Evolutionary conservation across 805 yeast species (phyloP), one percentile per base, ranked within the genome.

Genomic region (Schizosaccharomyces cryophilus): DNA sequence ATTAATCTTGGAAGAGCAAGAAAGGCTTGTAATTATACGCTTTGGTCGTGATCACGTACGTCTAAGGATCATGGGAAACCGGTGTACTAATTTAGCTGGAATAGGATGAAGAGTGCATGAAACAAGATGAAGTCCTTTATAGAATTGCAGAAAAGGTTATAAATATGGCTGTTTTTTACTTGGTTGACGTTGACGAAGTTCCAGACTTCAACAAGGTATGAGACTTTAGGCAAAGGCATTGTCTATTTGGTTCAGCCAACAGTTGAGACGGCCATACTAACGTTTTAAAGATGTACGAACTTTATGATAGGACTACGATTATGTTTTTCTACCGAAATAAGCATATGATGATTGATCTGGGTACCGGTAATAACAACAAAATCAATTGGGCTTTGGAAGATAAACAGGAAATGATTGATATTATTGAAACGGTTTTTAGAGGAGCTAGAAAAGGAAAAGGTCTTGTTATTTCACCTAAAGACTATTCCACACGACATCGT

Each of bases 331-430:
- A 79, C 72, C 75, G 65, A n/a, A 63, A 63, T 42, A 85, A 87
- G 70, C 97, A 90, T 71, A 89, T 90, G 95, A 82, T 93, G 94
- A 87, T 96, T 72, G 98, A 93, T 74, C 88, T 89, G 71, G 98
- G 98, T 1, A 93, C 97, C 0, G 98, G 98, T 40, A 88, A 93
- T 69, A 93, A 93, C 72, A 93, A 93, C 75, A 90, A 93, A 75
- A 74, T 93, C 74, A 88, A 87, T 68, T 90, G 90, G 71, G 76
- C 80, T 13, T 69, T 84, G 26, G 82, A 80, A 54, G 86, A 86
- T 69, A 82, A 84, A 63, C 96, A 90, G 69, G 96, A 88, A 66
- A 72, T 93, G 75, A 85, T 93, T 24, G 97, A 90, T 70, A 84
- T 93, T 38, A 73, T 93, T 11, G 98, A 93, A 68, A 83, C 89